Evolutionary conservation across 306 rosid species (phyloP), one percentile per base, ranked within the genome.

Genomic region (Fragaria nilgerrensis): DNA sequence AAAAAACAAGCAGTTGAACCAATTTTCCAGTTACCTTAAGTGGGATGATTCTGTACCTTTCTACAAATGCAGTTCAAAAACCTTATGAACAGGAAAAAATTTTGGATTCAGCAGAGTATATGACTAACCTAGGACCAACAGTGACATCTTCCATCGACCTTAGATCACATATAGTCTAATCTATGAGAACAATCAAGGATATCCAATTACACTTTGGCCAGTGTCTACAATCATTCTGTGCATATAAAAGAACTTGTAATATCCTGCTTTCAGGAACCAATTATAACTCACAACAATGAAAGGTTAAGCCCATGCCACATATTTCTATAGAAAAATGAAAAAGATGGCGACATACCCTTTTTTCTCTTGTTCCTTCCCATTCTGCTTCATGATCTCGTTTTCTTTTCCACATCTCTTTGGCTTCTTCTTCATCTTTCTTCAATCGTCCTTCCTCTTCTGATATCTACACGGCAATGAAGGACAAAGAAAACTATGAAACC

Each of bases 291-390:
- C 3, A 43, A 41, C 36, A 27, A 39, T 73, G 22, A 34, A 53
- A 73, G 23, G 5, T 56, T 45, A 14, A 29, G 56, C 32, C 34
- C 44, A 44, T 27, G 16, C 1, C 45, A 44, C 32, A 49, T 20
- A 62, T 44, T 19, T 14, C 9, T 6, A 61, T 43, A 29, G 59
- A 68, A 10, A 65, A 17, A 4, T 36, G 7, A 61, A 75, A 61
- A 73, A 27, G 81, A 67, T 2, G 79, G 86, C 85, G 77, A 83
- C 97, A 81, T 84, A 96, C 98, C 92, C 99, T 84, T 63, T 92
- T 23, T 77, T 96, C 99, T 85, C 99, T 87, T 66, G 99, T 96
- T 84, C 98, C 97, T 91, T 96, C 99, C 99, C 99, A 96, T 79
- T 91, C 90, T 86, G 93, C 99, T 84, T 96, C 98, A 58, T 90